phyloP scores from a whole-genome alignment of 306 rosid species.

The Citrullus colocynthis region DNA sequence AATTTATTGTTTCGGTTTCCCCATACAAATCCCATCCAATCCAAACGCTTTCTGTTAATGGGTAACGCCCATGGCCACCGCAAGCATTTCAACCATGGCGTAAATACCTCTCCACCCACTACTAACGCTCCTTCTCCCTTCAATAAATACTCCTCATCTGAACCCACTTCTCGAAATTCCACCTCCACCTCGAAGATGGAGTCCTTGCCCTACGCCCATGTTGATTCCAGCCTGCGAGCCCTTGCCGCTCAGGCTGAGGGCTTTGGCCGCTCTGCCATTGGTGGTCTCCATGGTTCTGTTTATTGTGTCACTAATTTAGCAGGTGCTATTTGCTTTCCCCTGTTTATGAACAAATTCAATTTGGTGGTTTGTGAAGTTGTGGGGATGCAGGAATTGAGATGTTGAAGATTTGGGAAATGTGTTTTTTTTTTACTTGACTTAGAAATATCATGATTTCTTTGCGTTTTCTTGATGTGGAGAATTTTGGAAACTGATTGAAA shows the following conservation, averaged over 20 bases:
- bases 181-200: conserved; percentile 20
- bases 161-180: conserved; percentile 10
- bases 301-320: conserved; percentile 57
- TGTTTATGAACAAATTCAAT: neutral
- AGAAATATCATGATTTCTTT: neutral
- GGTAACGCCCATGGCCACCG: conserved; percentile 46
- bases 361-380: neutral
- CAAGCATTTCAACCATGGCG: conserved; percentile 20
- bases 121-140: conserved; percentile 13
- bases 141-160: conserved; percentile 17
- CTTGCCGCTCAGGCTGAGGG: conserved; percentile 83
- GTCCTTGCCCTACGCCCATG: conserved; percentile 51
- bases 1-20: no score
- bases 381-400: neutral
- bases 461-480: neutral
- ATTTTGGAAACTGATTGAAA: neutral
- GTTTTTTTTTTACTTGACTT: neutral
- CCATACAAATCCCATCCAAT: neutral
- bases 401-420: neutral
- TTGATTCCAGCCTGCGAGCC: conserved; percentile 56
- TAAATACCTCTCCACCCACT: conserved; percentile 6
- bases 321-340: conserved; percentile 22
- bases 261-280: conserved; percentile 68
- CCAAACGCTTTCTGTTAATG: conserved; percentile 25
- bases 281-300: conserved; percentile 75